Evolutionary conservation across 345 rosid species (phyloP).

Genomic region (Laguncularia racemosa): DNA sequence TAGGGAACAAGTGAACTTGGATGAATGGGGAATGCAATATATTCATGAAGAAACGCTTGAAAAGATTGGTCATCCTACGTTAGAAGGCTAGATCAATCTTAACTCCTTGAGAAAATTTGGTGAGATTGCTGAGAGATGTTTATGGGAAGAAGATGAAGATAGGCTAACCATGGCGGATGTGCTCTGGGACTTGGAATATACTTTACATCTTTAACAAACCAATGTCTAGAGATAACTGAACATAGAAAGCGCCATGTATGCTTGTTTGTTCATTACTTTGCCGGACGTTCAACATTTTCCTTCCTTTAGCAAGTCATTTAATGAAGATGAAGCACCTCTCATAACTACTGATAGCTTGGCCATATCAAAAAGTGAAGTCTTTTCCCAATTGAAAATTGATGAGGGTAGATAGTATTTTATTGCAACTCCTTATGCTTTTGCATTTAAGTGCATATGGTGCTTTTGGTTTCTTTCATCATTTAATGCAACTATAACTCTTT

Average conservation of each 20-base stretch:
- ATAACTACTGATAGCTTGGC: not conserved
- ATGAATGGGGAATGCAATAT: constrained; percentile 35
- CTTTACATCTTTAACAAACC: constrained; percentile 34
- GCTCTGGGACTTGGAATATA: constrained; percentile 48
- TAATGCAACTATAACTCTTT: too few species aligned
- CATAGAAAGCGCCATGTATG: constrained; percentile 17
- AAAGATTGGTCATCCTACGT: constrained; percentile 30
- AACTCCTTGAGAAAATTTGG: constrained; percentile 40
- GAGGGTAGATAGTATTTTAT: constrained; percentile 32
- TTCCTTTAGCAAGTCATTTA: constrained; percentile 10
- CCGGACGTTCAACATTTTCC: constrained; percentile 19
- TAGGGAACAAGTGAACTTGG: constrained; percentile 38
- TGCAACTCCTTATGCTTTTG: too few species aligned
- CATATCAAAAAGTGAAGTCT: constrained; percentile 1
- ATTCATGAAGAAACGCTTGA: constrained; percentile 29
- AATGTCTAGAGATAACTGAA: constrained; percentile 13
- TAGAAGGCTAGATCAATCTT: constrained; percentile 26
- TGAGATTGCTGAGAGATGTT: constrained; percentile 50
- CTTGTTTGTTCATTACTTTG: constrained; percentile 12
- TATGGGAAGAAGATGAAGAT: constrained; percentile 35
- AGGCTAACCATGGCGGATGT: constrained; percentile 60
- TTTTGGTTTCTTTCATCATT: too few species aligned
- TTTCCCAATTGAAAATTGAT: constrained; percentile 6
- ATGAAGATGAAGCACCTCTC: constrained; percentile 12
- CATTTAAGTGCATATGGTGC: too few species aligned